Percentiles rank a stretch among this genome's conserved stretches.
Conservation (phyloP, 2,329 filamentous ascomycete genomes). For the Penicillium aurantiogriseum region DNA sequence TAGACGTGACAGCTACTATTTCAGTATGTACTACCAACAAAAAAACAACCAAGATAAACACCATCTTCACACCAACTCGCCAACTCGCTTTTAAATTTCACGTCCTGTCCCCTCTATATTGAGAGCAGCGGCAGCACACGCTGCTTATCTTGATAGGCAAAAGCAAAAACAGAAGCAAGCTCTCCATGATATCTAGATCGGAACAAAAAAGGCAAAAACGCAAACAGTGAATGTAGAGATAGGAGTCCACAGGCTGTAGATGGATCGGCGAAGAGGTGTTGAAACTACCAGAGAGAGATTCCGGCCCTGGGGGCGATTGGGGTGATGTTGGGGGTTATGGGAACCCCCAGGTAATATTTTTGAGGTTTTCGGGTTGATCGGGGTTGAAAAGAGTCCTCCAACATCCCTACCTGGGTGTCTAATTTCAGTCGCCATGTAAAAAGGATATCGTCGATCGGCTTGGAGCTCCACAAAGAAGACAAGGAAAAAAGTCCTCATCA, state of each 20-base stretch:
- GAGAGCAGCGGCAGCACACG: constrained; percentile 9
- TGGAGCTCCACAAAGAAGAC: constrained; percentile 1
- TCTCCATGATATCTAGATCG: constrained; percentile 25
- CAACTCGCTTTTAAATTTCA: constrained; percentile 21
- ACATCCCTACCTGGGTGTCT: not conserved
- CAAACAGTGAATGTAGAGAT: constrained; percentile 10
- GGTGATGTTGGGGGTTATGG: constrained; percentile 1
- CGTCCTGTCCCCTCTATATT: constrained; percentile 18
- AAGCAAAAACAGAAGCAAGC: constrained; percentile 14
- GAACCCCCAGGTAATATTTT: not conserved
- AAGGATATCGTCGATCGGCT: not conserved
- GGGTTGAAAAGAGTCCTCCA: not conserved
- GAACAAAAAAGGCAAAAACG: constrained; percentile 7
- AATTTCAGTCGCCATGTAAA: not conserved
- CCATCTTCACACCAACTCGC: constrained; percentile 20
- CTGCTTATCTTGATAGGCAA: constrained; percentile 16
- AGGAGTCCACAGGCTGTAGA: constrained; percentile 13
- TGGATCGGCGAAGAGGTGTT: constrained; percentile 19
- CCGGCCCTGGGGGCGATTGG: constrained; percentile 1
- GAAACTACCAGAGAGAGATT: constrained; percentile 10
- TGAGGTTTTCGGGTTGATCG: constrained; percentile 1
- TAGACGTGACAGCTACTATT: constrained; percentile 7
- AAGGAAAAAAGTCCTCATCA: constrained; percentile 10
- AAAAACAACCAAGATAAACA: constrained; percentile 15
- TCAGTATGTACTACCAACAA: constrained; percentile 16